Conservation (phyloP, 768 basidiomycete species). For the Xanthoconium purpureum region DNA sequence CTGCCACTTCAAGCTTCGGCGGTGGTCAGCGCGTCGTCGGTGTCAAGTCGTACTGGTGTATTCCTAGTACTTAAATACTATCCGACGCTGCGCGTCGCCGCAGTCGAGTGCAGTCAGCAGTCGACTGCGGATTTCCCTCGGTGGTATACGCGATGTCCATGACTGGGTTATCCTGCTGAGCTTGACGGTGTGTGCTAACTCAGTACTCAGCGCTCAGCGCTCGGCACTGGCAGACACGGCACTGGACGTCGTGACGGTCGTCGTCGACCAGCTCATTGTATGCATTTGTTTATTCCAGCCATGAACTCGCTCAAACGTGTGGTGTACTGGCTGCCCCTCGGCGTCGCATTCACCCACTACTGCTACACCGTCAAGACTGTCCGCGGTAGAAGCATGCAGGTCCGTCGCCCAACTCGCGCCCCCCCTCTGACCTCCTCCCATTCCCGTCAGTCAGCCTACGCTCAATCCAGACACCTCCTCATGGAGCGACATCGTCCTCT, state of each 20-base stretch:
- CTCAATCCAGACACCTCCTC: constrained; percentile 68
- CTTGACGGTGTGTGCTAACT: no score
- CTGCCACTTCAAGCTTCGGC: background rate
- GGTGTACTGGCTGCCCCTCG: constrained; percentile 60
- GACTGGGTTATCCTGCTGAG: no score
- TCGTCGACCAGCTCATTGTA: background rate
- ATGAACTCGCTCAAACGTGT: constrained; percentile 9
- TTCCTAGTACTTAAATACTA: background rate
- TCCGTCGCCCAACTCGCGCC: constrained; percentile 19
- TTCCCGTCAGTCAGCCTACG: constrained; percentile 54
- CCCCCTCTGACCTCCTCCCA: background rate
- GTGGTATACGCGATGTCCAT: no score
- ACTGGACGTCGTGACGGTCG: no score
- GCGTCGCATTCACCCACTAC: constrained; percentile 46
- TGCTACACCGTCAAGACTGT: constrained; percentile 53
- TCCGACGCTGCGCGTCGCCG: background rate
- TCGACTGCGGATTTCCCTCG: background rate
- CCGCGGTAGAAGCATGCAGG: constrained; percentile 74
- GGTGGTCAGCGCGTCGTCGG: background rate
- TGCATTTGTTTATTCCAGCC: background rate
- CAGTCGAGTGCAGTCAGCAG: background rate
- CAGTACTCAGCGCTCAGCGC: no score
- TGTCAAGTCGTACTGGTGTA: background rate
- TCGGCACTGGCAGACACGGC: no score
- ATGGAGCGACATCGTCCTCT: constrained; percentile 61